Conservation (phyloP, 1,139 yeast genomes). For the Hyphopichia pseudoburtonii region DNA sequence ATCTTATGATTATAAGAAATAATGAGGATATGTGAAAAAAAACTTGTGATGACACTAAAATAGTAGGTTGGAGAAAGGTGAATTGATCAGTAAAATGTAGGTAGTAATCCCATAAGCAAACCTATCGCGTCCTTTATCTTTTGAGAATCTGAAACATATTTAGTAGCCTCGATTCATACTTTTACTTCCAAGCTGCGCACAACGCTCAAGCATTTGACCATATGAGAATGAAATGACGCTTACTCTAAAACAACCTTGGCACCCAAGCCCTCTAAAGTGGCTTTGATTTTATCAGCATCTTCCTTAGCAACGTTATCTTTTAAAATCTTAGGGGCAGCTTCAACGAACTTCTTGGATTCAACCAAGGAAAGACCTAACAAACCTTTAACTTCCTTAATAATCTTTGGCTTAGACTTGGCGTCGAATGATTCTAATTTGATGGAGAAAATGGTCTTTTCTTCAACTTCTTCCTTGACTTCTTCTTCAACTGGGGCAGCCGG, state of each 20-base stretch:
- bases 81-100: too few relatives aligned
- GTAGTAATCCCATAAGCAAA: too few relatives aligned
- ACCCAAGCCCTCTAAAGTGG: constrained; percentile 90
- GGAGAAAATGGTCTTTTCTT: constrained; percentile 92
- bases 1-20: background rate
- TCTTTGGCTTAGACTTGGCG: constrained; percentile 93
- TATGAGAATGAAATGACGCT: constrained; percentile 11
- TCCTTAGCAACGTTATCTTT: constrained; percentile 86
- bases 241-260: constrained; percentile 90
- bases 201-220: too few relatives aligned
- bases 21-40: background rate
- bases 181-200: too few relatives aligned
- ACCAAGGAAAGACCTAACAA: constrained; percentile 90
- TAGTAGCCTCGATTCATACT: too few relatives aligned
- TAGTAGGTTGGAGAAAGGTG: too few relatives aligned
- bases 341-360: constrained; percentile 97
- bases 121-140: too few relatives aligned
- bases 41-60: too few relatives aligned
- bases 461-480: constrained; percentile 75
- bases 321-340: constrained; percentile 91
- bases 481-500: constrained; percentile 71
- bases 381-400: constrained; percentile 94
- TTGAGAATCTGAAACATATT: too few relatives aligned
- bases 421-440: constrained; percentile 92
- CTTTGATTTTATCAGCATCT: constrained; percentile 82